Evolutionary conservation across 2,329 filamentous ascomycete genomes (phyloP).

Genomic region (Fusarium agapanthi): DNA sequence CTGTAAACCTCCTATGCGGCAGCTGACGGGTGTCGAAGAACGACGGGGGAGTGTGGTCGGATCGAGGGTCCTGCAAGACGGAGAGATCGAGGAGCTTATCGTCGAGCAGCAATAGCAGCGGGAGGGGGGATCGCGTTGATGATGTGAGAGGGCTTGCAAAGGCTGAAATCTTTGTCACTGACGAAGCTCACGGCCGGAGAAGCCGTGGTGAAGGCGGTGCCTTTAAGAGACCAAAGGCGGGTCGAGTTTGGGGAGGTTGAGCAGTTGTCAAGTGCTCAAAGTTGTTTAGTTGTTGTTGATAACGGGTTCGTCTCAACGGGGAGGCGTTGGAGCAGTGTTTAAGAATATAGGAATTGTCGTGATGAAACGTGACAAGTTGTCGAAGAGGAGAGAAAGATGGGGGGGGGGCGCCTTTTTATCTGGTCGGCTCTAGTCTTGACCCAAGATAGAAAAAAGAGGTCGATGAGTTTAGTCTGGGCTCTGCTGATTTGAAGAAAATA

Average conservation of each 20-base stretch:
- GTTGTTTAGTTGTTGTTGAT: neutral
- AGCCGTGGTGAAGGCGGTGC: conserved; percentile 69
- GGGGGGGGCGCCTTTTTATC: conserved; percentile 29
- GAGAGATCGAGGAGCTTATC: conserved; percentile 61
- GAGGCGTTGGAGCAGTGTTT: neutral
- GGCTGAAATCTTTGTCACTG: conserved; percentile 76
- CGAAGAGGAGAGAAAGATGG: neutral
- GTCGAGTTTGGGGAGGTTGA: conserved; percentile 35
- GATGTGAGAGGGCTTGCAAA: conserved; percentile 71
- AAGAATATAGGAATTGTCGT: neutral
- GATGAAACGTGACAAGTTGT: conserved; percentile 10
- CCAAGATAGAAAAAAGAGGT: neutral
- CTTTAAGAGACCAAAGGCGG: conserved; percentile 76
- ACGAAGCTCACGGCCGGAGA: conserved; percentile 67
- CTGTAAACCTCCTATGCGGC: conserved; percentile 99
- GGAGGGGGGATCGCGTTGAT: conserved; percentile 72
- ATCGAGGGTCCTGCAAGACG: conserved; percentile 60
- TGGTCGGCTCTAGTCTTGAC: conserved; percentile 6
- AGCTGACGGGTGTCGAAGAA: conserved; percentile 79
- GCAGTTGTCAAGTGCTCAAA: conserved; percentile 15
- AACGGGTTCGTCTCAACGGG: neutral
- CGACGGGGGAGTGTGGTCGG: conserved; percentile 60
- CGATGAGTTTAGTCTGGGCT: conserved; percentile 17
- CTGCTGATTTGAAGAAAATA: conserved; percentile 4
- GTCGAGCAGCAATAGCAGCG: conserved; percentile 56